Base-by-base conservation (phyloP, 129 eudicot genomes). In the Silybum marianum region DNA sequence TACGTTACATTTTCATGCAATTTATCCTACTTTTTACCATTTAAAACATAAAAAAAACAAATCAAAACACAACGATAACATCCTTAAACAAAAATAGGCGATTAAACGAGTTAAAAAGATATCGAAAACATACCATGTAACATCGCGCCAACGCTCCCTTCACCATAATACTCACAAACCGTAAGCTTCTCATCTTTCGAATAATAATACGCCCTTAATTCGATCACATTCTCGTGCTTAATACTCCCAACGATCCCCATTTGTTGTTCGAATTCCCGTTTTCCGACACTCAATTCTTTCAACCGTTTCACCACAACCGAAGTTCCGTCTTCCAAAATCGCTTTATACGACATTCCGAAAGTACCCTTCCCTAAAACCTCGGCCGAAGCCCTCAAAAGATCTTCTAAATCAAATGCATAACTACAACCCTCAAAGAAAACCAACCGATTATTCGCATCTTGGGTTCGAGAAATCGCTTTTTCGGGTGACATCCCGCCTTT, bases 341-440 rank as follows among this genome's bases (percentile, higher is more conserved):
- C 99, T 82, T 92, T 95, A 84, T 92, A 95, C 14, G 99, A 89
- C 89, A 89, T 95, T 8, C 99, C 99, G 82, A 92, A 92, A 23
- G 99, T 90, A 24, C 99, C 99, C 86, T 95, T 95, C 36, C 99
- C 99, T 80, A 95, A 84, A 3, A 95, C 99, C 85, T 95, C 99
- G 23, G 99, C 99, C 62, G 99, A 95, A 71, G 99, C 97, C 88
- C 99, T 87, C 84, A 95, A 79, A 78, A 95, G 83, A 88, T 95
- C 99, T 78, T 95, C 99, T 87, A 95, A 89, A 92, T 95, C 99
- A 74, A 95, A 95, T 24, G 96, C 97, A 84, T 89, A 95, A 42
- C 88, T 92, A 82, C 99, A 92, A 2, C 96, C 97, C 89, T 95
- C 99, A 60, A 95, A 95, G 88, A 95, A 95, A 77, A 87, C 90